These are phyloP conservation scores for Bothriochloa decipiens DNA, from an alignment of 176 grass and related monocot species.

Conservation along the genomic window DNA sequence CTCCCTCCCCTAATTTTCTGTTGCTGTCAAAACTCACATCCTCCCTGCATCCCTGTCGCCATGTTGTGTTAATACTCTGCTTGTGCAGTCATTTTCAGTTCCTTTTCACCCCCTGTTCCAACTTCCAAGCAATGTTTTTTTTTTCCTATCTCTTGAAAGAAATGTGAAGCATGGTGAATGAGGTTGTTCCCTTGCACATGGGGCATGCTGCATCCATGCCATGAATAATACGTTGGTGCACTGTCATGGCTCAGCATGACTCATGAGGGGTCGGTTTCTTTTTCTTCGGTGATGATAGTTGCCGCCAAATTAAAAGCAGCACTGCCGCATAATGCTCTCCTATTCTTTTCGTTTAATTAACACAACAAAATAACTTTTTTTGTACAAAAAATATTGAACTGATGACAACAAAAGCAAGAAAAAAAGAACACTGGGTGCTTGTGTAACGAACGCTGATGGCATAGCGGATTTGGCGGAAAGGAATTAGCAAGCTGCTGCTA, in stretches of 20 bases:
- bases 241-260: constrained; percentile 23
- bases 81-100: neutral
- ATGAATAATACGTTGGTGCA: neutral
- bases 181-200: constrained; percentile 46
- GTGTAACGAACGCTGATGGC: neutral
- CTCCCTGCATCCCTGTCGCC: neutral
- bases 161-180: neutral
- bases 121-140: neutral
- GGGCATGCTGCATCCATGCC: neutral
- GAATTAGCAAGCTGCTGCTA: constrained; percentile 5
- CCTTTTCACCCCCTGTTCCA: neutral
- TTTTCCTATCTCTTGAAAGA: neutral
- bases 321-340: neutral
- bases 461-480: neutral
- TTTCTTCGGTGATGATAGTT: neutral
- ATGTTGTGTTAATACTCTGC: neutral
- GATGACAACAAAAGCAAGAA: neutral
- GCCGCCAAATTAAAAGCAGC: neutral
- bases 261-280: neutral
- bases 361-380: neutral
- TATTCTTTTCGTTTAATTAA: neutral
- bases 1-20: neutral
- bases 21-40: neutral
- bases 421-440: neutral
- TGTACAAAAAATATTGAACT: neutral